A percentile compares a stretch with the other conserved stretches of the same genome.
Evolutionary conservation across 345 rosid species (phyloP).

Genomic region (Brassica carinata): DNA sequence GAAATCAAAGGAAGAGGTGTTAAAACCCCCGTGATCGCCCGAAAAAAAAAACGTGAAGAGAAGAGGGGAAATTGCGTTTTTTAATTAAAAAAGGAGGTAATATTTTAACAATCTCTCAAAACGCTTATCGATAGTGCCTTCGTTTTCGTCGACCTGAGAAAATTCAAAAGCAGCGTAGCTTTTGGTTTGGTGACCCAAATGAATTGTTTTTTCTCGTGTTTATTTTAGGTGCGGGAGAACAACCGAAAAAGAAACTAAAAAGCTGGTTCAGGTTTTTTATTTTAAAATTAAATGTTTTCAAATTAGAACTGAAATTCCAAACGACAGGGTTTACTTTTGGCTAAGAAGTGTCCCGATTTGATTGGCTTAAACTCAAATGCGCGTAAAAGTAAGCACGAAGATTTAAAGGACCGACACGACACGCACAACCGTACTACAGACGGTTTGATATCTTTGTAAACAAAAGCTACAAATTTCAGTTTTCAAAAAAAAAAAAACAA

Average conservation of each 20-base stretch:
- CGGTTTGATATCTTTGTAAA: not conserved
- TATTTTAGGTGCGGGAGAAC: conserved; percentile 11
- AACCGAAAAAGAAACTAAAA: not conserved
- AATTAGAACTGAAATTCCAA: not conserved
- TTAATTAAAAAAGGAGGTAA: not conserved
- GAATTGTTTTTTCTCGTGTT: conserved; percentile 3
- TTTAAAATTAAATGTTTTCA: not conserved
- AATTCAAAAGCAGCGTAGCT: conserved; percentile 18
- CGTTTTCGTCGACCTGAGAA: conserved; percentile 13
- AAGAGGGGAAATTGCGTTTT: not conserved
- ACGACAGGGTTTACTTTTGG: not conserved
- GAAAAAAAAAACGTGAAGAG: conserved; percentile 14
- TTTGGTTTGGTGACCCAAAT: conserved; percentile 24
- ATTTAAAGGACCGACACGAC: not conserved
- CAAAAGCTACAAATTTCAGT: not conserved
- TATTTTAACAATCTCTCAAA: not conserved
- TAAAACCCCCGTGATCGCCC: conserved; percentile 40
- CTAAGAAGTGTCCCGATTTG: not conserved
- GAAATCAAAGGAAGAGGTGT: conserved; percentile 1
- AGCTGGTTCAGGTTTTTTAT: not conserved
- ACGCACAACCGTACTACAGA: not conserved
- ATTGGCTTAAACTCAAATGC: not conserved
- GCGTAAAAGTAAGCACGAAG: not conserved
- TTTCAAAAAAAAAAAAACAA: not conserved
- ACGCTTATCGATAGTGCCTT: not conserved